Base-by-base conservation (phyloP, 352 stramenopile species). In the Globisporangium okanoganense region DNA sequence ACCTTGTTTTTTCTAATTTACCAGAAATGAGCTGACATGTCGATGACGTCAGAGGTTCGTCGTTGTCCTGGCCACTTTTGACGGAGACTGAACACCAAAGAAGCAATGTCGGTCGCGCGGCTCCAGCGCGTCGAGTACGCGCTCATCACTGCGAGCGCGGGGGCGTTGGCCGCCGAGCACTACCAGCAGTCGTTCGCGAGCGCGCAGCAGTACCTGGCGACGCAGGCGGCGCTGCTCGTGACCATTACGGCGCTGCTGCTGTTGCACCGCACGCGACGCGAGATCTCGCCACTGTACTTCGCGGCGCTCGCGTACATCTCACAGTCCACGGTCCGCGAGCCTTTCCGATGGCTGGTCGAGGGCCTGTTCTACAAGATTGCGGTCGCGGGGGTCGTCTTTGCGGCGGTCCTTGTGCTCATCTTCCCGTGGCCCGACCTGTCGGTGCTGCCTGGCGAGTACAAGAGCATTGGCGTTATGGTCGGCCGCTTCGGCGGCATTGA, bases 371-470 rank as follows among this genome's bases (percentile, higher is more conserved):
- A 60, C 14, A 27, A 44, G 7, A 9, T 75, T 7, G 43, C 54
- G 2, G 38, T 31, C 5, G 22, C 65, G 0, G 63, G 38, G 4
- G 25, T 78, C 16, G 58, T 57, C 29, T 44, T 80, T 16, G 64
- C 62, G 4, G 64, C 65, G 48, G n/a, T 65, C n/a, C 57, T 67
- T n/a, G 67, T 78, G 61, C 35, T 75, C 20, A 40, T 84, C 13
- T 84, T 88, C 65, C 78, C 78, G 13, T 76, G 74, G 67, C 75
- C 78, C n/a, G 68, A 85, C 58, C 69, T 88, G 31, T 75, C 73
- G 33, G 50, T 63, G 33, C 54, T 88, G 2, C 58, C 72, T 18
- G 75, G 78, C 5, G 56, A 62, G 33, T 75, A 77, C 62, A 56
- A 76, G 65, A 68, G 66, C 27, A 73, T 90, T 49, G 80, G 80